phyloP scores from a whole-genome alignment of 768 basidiomycete genomes.

The Clathrus columnatus region DNA sequence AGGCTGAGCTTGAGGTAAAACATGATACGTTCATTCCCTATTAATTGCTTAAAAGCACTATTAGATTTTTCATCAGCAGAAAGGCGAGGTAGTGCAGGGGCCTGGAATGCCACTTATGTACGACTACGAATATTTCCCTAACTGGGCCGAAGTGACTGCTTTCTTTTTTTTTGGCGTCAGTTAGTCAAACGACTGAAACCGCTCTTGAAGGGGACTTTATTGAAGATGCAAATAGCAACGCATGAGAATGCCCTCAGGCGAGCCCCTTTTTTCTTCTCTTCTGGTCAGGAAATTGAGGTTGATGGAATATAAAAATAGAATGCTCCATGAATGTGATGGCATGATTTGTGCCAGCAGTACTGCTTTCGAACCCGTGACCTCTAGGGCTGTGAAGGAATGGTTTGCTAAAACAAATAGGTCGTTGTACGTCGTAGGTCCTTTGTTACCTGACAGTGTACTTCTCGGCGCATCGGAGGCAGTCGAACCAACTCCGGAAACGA shows the following conservation, averaged over 20 bases:
- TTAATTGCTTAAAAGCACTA: not conserved
- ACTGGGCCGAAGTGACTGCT: not conserved
- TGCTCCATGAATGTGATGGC: conserved; percentile 13
- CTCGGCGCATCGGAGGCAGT: not conserved
- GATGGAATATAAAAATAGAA: not conserved
- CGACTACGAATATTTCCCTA: conserved; percentile 4
- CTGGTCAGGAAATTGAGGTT: too few species aligned
- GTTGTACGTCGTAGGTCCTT: conserved; percentile 14
- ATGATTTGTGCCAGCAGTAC: conserved; percentile 11
- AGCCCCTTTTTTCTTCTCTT: too few species aligned
- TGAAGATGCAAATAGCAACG: too few species aligned
- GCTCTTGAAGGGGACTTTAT: too few species aligned
- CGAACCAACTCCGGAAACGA: conserved; percentile 9
- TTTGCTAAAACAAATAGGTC: conserved; percentile 4
- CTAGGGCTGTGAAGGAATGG: conserved; percentile 11
- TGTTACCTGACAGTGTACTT: conserved; percentile 7
- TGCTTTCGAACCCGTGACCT: conserved; percentile 12
- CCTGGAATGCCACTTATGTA: conserved; percentile 9
- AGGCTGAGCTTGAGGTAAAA: not conserved
- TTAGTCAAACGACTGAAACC: too few species aligned
- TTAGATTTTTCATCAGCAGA: not conserved
- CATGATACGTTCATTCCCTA: too few species aligned
- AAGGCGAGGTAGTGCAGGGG: not conserved
- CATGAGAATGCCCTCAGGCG: too few species aligned
- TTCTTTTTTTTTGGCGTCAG: not conserved